Evolutionary conservation across 2,329 filamentous ascomycete genomes (phyloP).

Genomic region (Talaromyces atroroseus): DNA sequence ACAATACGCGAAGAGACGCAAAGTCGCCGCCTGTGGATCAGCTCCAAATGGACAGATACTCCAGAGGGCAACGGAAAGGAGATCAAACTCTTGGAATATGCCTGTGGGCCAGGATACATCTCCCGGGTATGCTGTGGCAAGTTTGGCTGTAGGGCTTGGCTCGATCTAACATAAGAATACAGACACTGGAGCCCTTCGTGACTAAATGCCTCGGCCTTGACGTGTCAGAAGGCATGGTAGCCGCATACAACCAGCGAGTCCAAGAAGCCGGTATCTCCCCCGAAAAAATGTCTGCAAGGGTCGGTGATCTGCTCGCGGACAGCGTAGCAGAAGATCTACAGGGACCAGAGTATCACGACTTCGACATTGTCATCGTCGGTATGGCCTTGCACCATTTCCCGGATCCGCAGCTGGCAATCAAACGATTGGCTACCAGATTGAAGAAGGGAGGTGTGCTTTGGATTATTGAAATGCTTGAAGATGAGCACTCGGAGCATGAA

Average conservation of each 20-base stretch:
- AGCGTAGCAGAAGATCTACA: slow-evolving; percentile 52
- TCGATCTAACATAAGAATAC: not conserved
- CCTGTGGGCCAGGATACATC: slow-evolving; percentile 65
- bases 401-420: slow-evolving; percentile 56
- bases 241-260: slow-evolving; percentile 59
- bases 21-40: slow-evolving; percentile 55
- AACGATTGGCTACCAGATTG: slow-evolving; percentile 56
- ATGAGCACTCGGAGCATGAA: slow-evolving; percentile 30
- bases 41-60: slow-evolving; percentile 48
- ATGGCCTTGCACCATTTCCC: slow-evolving; percentile 64
- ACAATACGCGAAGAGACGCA: slow-evolving; percentile 53
- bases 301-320: slow-evolving; percentile 54
- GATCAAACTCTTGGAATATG: slow-evolving; percentile 64
- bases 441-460: slow-evolving; percentile 61
- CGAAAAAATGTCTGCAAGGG: slow-evolving; percentile 52
- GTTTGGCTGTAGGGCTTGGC: not conserved
- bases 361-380: slow-evolving; percentile 62
- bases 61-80: slow-evolving; percentile 23
- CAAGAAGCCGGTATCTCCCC: slow-evolving; percentile 44
- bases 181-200: slow-evolving; percentile 58
- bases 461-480: slow-evolving; percentile 62
- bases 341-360: slow-evolving; percentile 59
- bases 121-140: slow-evolving; percentile 50
- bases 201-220: slow-evolving; percentile 64
- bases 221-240: slow-evolving; percentile 65